Percentiles rank a stretch among this genome's conserved stretches.
phyloP scores from a whole-genome alignment of 768 basidiomycete species.

The Boletus edulis region DNA sequence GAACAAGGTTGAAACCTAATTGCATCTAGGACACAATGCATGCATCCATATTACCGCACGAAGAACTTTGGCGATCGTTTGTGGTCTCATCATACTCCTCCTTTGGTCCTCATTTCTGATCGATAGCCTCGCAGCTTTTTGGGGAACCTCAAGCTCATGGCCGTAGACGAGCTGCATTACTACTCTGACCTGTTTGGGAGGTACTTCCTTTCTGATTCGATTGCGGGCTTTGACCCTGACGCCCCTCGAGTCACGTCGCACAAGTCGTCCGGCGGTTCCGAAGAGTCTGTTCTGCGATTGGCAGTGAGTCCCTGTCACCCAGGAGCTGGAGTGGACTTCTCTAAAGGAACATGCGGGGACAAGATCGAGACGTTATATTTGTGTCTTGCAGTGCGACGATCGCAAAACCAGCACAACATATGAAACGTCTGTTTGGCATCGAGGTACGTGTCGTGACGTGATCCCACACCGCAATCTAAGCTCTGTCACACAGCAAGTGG shows the following conservation, averaged over 20 bases:
- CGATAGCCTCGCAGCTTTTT: slow-evolving; percentile 52
- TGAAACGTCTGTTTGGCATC: slow-evolving; percentile 74
- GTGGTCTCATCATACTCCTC: not conserved
- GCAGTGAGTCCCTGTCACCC: slow-evolving; percentile 49
- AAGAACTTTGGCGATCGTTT: slow-evolving; percentile 79
- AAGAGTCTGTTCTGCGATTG: slow-evolving; percentile 70
- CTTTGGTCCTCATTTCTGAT: slow-evolving; percentile 2
- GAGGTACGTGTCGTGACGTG: slow-evolving; percentile 27
- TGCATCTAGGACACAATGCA: slow-evolving; percentile 74
- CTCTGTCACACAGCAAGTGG: slow-evolving; percentile 43
- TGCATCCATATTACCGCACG: slow-evolving; percentile 78
- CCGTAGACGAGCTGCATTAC: slow-evolving; percentile 85
- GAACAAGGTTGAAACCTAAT: not conserved
- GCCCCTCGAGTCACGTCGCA: slow-evolving; percentile 64
- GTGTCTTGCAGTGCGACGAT: slow-evolving; percentile 91
- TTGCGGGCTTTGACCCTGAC: not conserved
- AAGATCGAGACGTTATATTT: slow-evolving; percentile 56
- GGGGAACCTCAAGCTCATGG: slow-evolving; percentile 71
- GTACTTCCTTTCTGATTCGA: slow-evolving; percentile 32
- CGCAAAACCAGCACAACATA: slow-evolving; percentile 69
- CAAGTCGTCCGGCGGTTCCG: slow-evolving; percentile 74
- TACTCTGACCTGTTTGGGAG: slow-evolving; percentile 81
- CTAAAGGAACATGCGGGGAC: not conserved
- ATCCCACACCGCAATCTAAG: not conserved
- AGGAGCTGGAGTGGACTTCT: not conserved